Percentiles rank a stretch among this genome's conserved stretches.
Evolutionary conservation across 257 asterid genomes (phyloP).

Genomic region (Petrea volubilis): DNA sequence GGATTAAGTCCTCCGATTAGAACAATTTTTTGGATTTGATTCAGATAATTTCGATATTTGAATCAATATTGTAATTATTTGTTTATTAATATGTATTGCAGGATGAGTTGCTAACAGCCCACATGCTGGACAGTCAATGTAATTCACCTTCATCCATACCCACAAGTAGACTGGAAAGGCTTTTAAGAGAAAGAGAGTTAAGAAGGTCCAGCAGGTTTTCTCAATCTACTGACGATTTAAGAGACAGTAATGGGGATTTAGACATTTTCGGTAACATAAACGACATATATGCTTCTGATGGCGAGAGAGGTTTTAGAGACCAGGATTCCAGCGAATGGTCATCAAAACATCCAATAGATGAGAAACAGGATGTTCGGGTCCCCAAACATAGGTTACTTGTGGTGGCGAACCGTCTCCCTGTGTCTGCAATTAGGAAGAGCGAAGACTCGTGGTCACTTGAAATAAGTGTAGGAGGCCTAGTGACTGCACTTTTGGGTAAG

Average conservation of each 20-base stretch:
- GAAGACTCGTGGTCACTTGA: slow-evolving; percentile 83
- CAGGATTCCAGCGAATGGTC: slow-evolving; percentile 49
- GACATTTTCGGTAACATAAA: slow-evolving; percentile 37
- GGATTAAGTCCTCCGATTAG: slow-evolving; percentile 5
- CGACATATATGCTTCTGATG: slow-evolving; percentile 38
- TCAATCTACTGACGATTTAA: slow-evolving; percentile 46
- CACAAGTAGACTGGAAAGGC: slow-evolving; percentile 68
- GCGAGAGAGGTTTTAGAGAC: slow-evolving; percentile 48
- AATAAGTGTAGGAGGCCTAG: slow-evolving; percentile 85
- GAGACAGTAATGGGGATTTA: slow-evolving; percentile 42
- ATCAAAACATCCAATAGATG: slow-evolving; percentile 29
- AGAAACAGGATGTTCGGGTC: slow-evolving; percentile 47
- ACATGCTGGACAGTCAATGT: slow-evolving; percentile 38
- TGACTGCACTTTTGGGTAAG: slow-evolving; percentile 84
- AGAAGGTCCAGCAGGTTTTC: slow-evolving; percentile 56
- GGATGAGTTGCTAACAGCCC: slow-evolving; percentile 42
- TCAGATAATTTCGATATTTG: background rate
- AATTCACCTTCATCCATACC: slow-evolving; percentile 41
- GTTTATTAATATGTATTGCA: slow-evolving; percentile 31
- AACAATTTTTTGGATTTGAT: background rate
- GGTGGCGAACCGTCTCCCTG: slow-evolving; percentile 90
- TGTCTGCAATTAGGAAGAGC: slow-evolving; percentile 74
- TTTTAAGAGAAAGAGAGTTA: slow-evolving; percentile 69
- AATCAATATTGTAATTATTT: slow-evolving; percentile 4
- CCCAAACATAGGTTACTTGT: slow-evolving; percentile 69